phyloP scores from a whole-genome alignment of 257 asterid genomes.

The Petunia axillaris region DNA sequence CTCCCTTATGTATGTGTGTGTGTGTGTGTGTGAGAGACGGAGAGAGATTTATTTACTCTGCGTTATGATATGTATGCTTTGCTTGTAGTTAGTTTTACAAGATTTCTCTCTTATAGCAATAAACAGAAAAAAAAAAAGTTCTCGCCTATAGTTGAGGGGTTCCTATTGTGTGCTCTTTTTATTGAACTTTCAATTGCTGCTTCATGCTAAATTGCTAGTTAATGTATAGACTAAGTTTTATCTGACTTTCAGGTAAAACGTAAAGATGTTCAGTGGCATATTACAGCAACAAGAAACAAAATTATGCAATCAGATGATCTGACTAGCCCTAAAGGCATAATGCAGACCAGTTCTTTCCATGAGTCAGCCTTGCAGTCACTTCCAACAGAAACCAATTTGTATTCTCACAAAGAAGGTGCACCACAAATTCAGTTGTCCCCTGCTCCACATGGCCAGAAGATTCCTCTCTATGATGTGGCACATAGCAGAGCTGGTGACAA shows the following conservation, averaged over 20 bases:
- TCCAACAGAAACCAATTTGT: constrained; percentile 30
- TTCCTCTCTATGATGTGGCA: constrained; percentile 69
- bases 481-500: constrained; percentile 95
- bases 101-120: background rate
- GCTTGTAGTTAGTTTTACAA: background rate
- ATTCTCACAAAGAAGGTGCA: constrained; percentile 17
- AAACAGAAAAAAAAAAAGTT: background rate
- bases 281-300: constrained; percentile 47
- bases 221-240: background rate
- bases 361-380: constrained; percentile 36
- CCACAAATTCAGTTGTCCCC: constrained; percentile 39
- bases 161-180: background rate
- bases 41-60: background rate
- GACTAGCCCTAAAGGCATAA: constrained; percentile 23
- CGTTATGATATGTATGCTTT: background rate
- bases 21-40: background rate
- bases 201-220: constrained; percentile 8
- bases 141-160: background rate
- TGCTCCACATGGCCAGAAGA: constrained; percentile 63
- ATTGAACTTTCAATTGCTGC: background rate
- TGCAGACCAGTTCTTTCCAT: constrained; percentile 28
- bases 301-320: constrained; percentile 36
- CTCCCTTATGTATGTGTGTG: background rate
- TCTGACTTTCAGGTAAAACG: constrained; percentile 61
- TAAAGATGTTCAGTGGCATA: constrained; percentile 69